Evolutionary conservation across 2,329 filamentous ascomycete species (phyloP), one percentile per base, ranked within the genome.

Genomic region (Boeremia exigua): DNA sequence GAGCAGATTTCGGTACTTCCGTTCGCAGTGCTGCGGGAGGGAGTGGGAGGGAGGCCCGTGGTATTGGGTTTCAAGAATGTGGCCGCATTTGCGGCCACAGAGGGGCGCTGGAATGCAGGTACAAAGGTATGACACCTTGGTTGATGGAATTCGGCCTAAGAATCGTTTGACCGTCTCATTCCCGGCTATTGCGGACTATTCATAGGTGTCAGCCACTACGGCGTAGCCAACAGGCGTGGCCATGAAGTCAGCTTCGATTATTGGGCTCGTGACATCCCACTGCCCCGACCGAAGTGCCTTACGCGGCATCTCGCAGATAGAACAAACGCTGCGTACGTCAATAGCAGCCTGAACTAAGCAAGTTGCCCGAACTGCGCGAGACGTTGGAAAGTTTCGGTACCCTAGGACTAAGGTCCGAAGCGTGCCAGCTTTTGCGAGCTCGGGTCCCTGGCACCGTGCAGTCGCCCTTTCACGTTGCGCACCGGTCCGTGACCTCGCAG

Each of bases 321-420:
- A 23, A 23, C 19, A 23, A 23, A 23, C 29, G 6, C 29, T 30
- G 29, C 29, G 29, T 30, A 12, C 40, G 46, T 23, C 19, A 23
- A 23, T 23, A 23, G 19, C 5, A 23, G 40, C 14, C 36, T 30
- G 15, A 39, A 45, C 28, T 33, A 55, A 55, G 47, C 47, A 43
- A 32, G 42, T 46, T 46, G 40, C 40, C 53, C 44, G 46, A 45
- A 49, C 2, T 32, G 12, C 39, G 30, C 45, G 38, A 43, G 38
- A 28, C n/a, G 30, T 29, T 19, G 15, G 23, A 15, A 42, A n/a
- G 17, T 42, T 36, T 46, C 23, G 53, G 53, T 46, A 50, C 53
- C 48, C 53, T 51, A 56, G 37, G 53, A 51, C 47, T 9, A 48
- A 51, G 42, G 47, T 51, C 53, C 53, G 53, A 55, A 34, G 52